These are phyloP conservation scores for Pythium oligandrum DNA, from an alignment of 352 stramenopile genomes.

Conservation along the genomic window DNA sequence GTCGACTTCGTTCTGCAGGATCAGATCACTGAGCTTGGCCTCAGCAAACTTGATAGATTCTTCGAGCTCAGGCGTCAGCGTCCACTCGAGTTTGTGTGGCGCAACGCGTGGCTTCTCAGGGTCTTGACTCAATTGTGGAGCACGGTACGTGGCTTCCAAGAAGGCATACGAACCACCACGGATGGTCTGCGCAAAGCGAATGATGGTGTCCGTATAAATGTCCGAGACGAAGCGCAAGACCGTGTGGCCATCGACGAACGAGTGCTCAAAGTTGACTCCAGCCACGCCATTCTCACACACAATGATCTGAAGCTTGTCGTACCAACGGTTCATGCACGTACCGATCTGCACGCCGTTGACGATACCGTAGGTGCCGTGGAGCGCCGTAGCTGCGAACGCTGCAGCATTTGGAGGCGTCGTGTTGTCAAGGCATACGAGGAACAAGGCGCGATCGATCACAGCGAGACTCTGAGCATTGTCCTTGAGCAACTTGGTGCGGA, in stretches of 20 bases:
- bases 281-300: constrained; percentile 92
- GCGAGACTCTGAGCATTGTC: constrained; percentile 79
- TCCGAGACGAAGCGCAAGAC: constrained; percentile 88
- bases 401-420: constrained; percentile 75
- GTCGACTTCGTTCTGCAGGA: constrained; percentile 91
- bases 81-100: constrained; percentile 91
- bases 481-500: constrained; percentile 71
- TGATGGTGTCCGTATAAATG: constrained; percentile 90
- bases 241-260: constrained; percentile 96
- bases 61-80: constrained; percentile 71
- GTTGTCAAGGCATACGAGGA: constrained; percentile 94
- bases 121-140: constrained; percentile 47
- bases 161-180: constrained; percentile 76
- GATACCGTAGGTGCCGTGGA: constrained; percentile 92
- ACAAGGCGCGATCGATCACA: constrained; percentile 91
- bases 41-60: constrained; percentile 92
- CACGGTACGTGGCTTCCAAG: constrained; percentile 69
- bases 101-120: constrained; percentile 40
- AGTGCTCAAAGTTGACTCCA: constrained; percentile 97
- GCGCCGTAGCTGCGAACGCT: constrained; percentile 75
- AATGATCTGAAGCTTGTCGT: constrained; percentile 97
- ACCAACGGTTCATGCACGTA: constrained; percentile 96
- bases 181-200: constrained; percentile 92
- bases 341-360: constrained; percentile 69
- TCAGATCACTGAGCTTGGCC: constrained; percentile 91